Evolutionary conservation across 2,329 filamentous ascomycete genomes (phyloP), one percentile per base, ranked within the genome.

Genomic region (Chalaropsis ovoidea): DNA sequence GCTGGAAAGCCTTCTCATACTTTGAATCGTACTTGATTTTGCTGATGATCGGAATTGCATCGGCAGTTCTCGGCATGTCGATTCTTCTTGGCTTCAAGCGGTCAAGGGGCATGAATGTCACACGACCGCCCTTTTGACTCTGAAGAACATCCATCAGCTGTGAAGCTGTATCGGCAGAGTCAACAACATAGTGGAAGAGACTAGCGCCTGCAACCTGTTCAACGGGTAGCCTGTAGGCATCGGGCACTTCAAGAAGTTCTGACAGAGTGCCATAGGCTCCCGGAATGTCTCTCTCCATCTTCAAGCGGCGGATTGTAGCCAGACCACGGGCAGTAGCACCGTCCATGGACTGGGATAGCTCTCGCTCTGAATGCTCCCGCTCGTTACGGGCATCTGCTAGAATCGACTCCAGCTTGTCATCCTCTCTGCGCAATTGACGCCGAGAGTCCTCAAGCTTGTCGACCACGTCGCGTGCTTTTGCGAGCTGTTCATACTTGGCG

Each of bases 101-200:
- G 69, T 90, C 93, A 22, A 99, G 80, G 0, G 94, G 94, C 82
- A 97, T 93, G 72, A 96, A 96, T 0, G 95, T 99, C 19, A 99
- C 83, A 72, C 94, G 85, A 13, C 94, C 94, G 17, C 88, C 87
- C 68, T 86, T 88, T 70, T 90, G 85, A 69, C 86, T 86, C 73
- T 91, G 88, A 35, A 99, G 79, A 15, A 86, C 82, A 70, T 93
- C 88, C 54, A 94, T 85, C 42, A 96, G 83, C 70, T 85, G 84
- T 0, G 89, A 90, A 0, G 92, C 91, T 0, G 92, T 96, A 49
- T 88, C 85, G 68, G 95, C 90, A 62, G 88, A 93, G 74, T 99
- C 93, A 54, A 97, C 93, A 11, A 99, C 86, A 70, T 96, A 96
- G 75, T 99, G 90, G 76, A 99, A 99, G 8, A 99, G 80, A 73